Evolutionary conservation across 345 rosid species (phyloP).

Genomic region (Eucalyptus curtisii): DNA sequence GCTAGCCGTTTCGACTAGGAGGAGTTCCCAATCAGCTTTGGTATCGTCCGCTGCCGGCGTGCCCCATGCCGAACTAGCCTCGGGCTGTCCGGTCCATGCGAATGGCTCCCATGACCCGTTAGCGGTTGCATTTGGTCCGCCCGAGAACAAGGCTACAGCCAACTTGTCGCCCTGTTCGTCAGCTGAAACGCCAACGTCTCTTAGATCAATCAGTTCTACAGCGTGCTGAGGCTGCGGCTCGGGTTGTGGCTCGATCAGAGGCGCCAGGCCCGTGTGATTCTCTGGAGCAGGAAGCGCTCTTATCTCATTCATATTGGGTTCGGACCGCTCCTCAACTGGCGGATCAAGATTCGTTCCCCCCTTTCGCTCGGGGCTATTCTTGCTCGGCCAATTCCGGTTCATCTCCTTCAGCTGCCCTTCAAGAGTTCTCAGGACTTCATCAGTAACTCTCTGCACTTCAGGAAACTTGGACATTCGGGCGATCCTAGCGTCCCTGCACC

Average conservation of each 20-base stretch:
- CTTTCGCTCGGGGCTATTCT: slow-evolving; percentile 31
- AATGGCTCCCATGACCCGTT: slow-evolving; percentile 82
- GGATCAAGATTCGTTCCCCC: neutral
- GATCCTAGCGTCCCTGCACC: slow-evolving; percentile 75
- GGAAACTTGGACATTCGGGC: slow-evolving; percentile 79
- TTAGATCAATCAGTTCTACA: slow-evolving; percentile 48
- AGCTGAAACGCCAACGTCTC: slow-evolving; percentile 44
- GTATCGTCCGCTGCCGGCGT: slow-evolving; percentile 67
- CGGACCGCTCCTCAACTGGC: slow-evolving; percentile 18
- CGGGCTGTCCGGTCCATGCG: slow-evolving; percentile 30
- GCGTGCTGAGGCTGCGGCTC: slow-evolving; percentile 22
- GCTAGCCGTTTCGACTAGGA: slow-evolving; percentile 67
- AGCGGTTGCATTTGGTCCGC: slow-evolving; percentile 16
- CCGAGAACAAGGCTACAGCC: slow-evolving; percentile 65
- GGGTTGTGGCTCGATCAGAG: slow-evolving; percentile 48
- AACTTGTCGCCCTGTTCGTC: slow-evolving; percentile 75
- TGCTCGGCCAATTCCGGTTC: neutral
- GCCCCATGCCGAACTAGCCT: slow-evolving; percentile 50
- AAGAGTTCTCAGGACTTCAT: slow-evolving; percentile 52
- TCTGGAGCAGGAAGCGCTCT: slow-evolving; percentile 75
- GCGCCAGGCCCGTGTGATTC: neutral
- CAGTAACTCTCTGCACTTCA: slow-evolving; percentile 65
- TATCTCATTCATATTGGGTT: slow-evolving; percentile 46
- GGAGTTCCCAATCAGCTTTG: slow-evolving; percentile 87
- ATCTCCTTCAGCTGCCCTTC: slow-evolving; percentile 38